A percentile compares a stretch with the other conserved stretches of the same genome.
phyloP scores from a whole-genome alignment of 352 stramenopile genomes.

The Saprolegnia diclina region DNA sequence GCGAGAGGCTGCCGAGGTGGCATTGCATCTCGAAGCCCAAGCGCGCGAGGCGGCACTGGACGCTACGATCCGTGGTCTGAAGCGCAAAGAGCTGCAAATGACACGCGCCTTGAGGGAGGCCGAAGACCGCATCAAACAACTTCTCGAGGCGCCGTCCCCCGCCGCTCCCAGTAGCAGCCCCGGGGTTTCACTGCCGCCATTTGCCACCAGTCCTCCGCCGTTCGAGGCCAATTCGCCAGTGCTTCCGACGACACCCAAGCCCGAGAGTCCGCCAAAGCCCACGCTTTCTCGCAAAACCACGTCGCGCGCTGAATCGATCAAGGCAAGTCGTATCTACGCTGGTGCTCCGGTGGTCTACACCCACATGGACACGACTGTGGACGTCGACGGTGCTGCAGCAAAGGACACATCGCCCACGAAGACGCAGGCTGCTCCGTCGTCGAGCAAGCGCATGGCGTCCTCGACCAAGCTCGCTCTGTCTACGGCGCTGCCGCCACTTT shows the following conservation, averaged over 20 bases:
- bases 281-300: background rate
- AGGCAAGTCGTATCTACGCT: background rate
- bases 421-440: background rate
- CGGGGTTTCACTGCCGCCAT: too few species aligned
- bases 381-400: background rate
- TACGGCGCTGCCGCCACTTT: too few species aligned
- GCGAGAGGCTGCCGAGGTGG: background rate
- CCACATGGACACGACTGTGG: background rate
- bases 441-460: background rate
- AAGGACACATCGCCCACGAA: background rate
- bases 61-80: background rate
- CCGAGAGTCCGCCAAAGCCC: background rate
- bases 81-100: background rate
- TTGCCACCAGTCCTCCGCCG: too few species aligned
- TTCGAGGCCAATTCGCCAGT: background rate
- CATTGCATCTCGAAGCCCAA: background rate
- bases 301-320: background rate
- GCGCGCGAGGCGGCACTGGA: background rate
- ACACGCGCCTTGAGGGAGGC: background rate
- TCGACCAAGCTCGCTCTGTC: too few species aligned
- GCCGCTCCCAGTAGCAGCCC: too few species aligned
- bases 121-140: background rate
- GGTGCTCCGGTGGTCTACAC: background rate
- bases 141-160: too few species aligned
- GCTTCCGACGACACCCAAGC: background rate